These are phyloP conservation scores for Endogone sp. DNA, from an alignment of 192 early-diverging fungal genomes.

Conservation along the genomic window DNA sequence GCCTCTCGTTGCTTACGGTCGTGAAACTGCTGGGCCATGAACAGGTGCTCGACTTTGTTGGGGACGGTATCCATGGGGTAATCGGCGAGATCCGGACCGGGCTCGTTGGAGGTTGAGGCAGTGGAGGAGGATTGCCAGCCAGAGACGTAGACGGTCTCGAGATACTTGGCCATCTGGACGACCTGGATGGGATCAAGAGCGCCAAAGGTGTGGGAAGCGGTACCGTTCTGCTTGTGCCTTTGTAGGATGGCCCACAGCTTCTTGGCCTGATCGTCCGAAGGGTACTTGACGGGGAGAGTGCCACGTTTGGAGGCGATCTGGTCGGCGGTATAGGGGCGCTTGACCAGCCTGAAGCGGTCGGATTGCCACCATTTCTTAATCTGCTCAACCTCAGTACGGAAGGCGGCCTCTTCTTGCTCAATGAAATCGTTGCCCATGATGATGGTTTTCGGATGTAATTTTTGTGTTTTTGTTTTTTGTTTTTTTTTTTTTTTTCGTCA, in stretches of 20 bases:
- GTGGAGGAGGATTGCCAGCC: conserved; percentile 99
- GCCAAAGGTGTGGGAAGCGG: conserved; percentile 91
- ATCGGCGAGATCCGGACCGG: conserved; percentile 97
- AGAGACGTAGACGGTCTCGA: conserved; percentile 96
- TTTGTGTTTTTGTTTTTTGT: too few relatives aligned
- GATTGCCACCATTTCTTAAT: conserved; percentile 89
- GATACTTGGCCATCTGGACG: conserved; percentile 94
- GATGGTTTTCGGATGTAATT: too few relatives aligned
- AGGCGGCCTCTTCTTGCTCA: conserved; percentile 64
- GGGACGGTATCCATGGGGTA: conserved; percentile 98
- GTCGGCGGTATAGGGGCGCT: conserved; percentile 82
- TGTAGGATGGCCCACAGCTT: conserved; percentile 87
- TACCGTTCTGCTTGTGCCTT: conserved; percentile 69
- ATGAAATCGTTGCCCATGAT: conserved; percentile 36
- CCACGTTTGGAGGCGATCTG: conserved; percentile 89
- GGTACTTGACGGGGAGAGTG: conserved; percentile 63
- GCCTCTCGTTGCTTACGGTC: conserved; percentile 95
- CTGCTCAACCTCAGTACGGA: conserved; percentile 75
- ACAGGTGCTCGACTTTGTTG: conserved; percentile 98
- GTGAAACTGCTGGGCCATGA: conserved; percentile 96
- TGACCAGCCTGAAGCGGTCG: conserved; percentile 76
- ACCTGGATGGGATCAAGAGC: conserved; percentile 94
- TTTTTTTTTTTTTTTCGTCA: too few relatives aligned
- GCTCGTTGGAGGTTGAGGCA: conserved; percentile 92
- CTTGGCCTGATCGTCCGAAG: conserved; percentile 86